Evolutionary conservation across 208 protist species (phyloP), one percentile per base, ranked within the genome.

Genomic region (Leishmania major): DNA sequence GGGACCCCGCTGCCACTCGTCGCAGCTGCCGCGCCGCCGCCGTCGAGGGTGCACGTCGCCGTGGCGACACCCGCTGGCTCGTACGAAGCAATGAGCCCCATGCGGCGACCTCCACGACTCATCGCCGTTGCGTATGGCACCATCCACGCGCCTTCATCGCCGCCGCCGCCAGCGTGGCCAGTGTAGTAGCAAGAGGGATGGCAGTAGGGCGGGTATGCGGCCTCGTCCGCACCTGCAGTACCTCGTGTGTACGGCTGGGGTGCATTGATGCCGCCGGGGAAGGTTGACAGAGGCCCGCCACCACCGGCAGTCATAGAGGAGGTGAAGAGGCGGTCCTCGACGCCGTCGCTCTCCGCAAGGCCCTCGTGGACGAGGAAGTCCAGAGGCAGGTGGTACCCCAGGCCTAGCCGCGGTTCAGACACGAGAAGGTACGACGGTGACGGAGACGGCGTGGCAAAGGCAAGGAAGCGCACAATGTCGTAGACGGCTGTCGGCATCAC

Each of bases 401-500:
- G 80, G 22, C 94, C 94, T 49, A 96, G 91, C 22, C 94, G 89
- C 35, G 93, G 94, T 84, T 97, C 92, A 25, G 91, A 90, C 43
- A 93, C 82, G n/a, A 96, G 86, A 57, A 96, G 78, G 83, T 97
- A 97, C 69, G 94, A 97, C 75, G 92, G 83, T n/a, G 94, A 90
- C 74, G 84, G 80, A 70, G 84, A 83, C 40, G 92, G 88, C 25
- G 87, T n/a, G 10, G 78, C 60, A 80, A 96, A 95, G 78, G 85
- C 77, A 8, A 96, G 89, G 15, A 84, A 88, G 22, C 93, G 94
- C 72, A 93, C 84, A 4, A 96, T 76, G 78, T 96, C 94, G 84
- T 94, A 90, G 47, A 96, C 92, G 47, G 90, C 88, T 3, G 90
- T 94, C 43, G 93, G 93, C 60, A 96, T 73, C 8, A 94, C 87